phyloP scores from a whole-genome alignment of 305 asterid genomes.

The Fraxinus latifolia region DNA sequence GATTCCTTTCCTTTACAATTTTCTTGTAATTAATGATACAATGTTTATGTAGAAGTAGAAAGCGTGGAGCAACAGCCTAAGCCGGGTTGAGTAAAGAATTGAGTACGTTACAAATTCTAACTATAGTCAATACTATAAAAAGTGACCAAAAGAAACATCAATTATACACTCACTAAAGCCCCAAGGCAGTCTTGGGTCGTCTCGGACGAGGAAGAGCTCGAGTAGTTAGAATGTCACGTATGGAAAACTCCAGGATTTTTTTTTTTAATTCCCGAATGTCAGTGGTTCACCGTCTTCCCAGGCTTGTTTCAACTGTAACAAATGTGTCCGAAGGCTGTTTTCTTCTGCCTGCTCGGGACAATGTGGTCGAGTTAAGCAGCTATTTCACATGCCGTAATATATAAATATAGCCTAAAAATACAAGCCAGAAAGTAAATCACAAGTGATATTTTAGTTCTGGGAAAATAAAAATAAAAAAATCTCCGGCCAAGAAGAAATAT shows the following conservation, averaged over 20 bases:
- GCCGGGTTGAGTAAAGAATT: constrained; percentile 1
- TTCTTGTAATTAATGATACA: background rate
- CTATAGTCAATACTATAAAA: constrained; percentile 4
- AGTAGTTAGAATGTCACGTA: constrained; percentile 38
- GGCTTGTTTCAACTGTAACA: constrained; percentile 60
- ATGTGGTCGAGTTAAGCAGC: constrained; percentile 10
- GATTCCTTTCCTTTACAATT: background rate
- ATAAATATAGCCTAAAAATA: background rate
- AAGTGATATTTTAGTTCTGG: background rate
- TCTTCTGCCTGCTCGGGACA: constrained; percentile 62
- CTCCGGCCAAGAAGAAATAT: background rate
- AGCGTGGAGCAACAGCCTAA: background rate
- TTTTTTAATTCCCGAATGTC: constrained; percentile 25
- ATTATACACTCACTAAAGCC: constrained; percentile 29
- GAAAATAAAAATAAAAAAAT: background rate
- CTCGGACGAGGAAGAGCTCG: constrained; percentile 20
- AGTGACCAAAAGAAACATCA: constrained; percentile 7
- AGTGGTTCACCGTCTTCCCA: constrained; percentile 32
- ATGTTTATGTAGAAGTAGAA: background rate
- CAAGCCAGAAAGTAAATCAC: background rate
- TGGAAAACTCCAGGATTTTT: background rate
- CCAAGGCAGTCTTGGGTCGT: background rate
- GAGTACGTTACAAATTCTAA: constrained; percentile 16
- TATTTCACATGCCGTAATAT: background rate
- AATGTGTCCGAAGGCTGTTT: constrained; percentile 66